Base-by-base conservation (phyloP, 306 rosid species). In the Begonia loranthoides region DNA sequence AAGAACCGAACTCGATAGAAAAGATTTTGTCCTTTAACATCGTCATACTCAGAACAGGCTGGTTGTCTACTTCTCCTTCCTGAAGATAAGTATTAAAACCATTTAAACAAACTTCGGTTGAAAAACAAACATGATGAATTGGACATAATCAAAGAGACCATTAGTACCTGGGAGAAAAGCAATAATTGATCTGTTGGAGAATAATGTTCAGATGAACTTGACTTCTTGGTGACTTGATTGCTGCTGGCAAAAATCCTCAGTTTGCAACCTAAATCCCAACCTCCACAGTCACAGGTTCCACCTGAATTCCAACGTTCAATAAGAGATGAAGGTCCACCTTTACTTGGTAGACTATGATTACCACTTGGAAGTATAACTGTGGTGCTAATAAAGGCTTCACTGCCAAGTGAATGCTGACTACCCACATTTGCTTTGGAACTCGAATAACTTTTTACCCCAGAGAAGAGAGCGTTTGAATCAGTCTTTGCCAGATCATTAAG, bases 241-340 rank as follows among this genome's bases (percentile, higher is more conserved):
- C 60, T 73, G 53, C 76, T 83, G 46, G 74, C 77, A 22, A 83
- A 70, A 56, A 86, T 66, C 70, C 66, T 66, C 15, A 92, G 86
- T 64, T 78, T 75, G 77, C 99, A 92, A 62, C 88, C 99, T 74
- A 83, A 49, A 75, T 92, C 99, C 99, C 99, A 92, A 70, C 99
- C 99, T 34, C 96, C 99, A 74, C 99, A 92, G 66, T 92, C 99
- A 46, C 99, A 92, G 21, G 80, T 63, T 60, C 99, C 99, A 44
- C 99, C 96, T 6, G 94, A 70, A 63, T 55, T 83, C 99, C 99
- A 92, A 28, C 99, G 94, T 74, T 86, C 88, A 61, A 92, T 74
- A 58, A 92, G 63, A 6, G 99, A 86, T 13, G 99, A 86, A 40
- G 99, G 99, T 65, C 99, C 99, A 39, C 96, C 94, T 43, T 80